phyloP scores from a whole-genome alignment of 345 rosid species.

The Eucalyptus coolabah region DNA sequence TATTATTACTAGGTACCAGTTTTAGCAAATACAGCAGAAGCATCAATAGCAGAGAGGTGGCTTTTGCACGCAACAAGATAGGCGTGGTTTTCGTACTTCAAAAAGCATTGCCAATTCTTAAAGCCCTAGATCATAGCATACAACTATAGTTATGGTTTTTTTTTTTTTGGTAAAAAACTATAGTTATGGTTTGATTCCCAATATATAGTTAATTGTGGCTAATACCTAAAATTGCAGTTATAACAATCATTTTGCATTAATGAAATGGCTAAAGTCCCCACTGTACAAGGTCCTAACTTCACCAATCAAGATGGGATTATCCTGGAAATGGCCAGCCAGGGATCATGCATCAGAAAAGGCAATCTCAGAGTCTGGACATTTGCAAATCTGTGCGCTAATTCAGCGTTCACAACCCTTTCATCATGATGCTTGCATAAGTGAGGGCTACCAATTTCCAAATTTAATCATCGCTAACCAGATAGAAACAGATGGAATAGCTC shows the following conservation, averaged over 20 bases:
- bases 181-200: not conserved
- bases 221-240: not conserved
- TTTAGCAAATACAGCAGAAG: no score
- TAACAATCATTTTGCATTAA: not conserved
- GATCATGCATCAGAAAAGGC: not conserved
- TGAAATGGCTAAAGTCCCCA: not conserved
- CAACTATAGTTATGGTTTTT: not conserved
- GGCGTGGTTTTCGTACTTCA: not conserved
- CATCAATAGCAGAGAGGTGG: not conserved
- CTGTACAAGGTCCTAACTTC: not conserved
- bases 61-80: not conserved
- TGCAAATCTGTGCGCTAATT: not conserved
- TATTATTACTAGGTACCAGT: no score
- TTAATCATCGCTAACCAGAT: not conserved
- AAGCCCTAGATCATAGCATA: not conserved
- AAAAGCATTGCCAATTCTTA: not conserved
- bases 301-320: not conserved
- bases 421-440: not conserved
- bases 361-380: not conserved
- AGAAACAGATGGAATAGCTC: not conserved
- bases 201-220: not conserved
- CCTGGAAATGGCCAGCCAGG: not conserved
- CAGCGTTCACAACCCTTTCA: not conserved
- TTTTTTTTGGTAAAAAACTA: not conserved
- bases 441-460: not conserved